phyloP scores from a whole-genome alignment of 2,329 filamentous ascomycete species.

The Fusarium sp. region DNA sequence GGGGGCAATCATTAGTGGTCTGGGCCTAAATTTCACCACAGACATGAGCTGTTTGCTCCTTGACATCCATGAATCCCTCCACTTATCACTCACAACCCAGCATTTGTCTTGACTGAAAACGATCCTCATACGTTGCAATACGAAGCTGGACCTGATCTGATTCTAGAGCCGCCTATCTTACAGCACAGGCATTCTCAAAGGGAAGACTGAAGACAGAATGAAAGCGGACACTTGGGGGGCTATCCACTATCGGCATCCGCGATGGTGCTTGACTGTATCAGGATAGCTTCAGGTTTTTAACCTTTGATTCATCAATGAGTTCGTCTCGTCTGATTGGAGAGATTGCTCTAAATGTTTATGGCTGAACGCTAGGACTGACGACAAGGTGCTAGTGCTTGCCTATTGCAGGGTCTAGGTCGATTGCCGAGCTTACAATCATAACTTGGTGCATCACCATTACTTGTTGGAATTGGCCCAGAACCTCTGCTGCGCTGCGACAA shows the following conservation, averaged over 20 bases:
- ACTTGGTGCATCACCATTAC: constrained; percentile 7
- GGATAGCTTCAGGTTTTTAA: constrained; percentile 19
- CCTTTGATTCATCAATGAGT: constrained; percentile 16
- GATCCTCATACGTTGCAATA: neutral
- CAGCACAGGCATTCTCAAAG: neutral
- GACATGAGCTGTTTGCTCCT: constrained; percentile 7
- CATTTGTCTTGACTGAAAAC: neutral
- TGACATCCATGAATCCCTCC: neutral
- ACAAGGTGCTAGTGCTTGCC: constrained; percentile 9
- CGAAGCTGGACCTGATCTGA: neutral
- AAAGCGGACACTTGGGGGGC: neutral
- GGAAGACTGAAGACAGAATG: neutral
- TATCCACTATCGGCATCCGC: constrained; percentile 15
- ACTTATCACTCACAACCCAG: neutral
- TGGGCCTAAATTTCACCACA: constrained; percentile 1
- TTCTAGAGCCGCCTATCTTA: neutral
- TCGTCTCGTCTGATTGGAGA: constrained; percentile 16
- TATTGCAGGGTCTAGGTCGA: constrained; percentile 3
- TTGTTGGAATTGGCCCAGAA: neutral
- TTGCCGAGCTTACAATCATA: constrained; percentile 7
- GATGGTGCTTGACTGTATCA: constrained; percentile 17
- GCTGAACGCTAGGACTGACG: constrained; percentile 1
- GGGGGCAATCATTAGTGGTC: neutral
- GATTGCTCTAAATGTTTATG: constrained; percentile 15
- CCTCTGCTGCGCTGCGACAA: neutral